Percentiles rank a stretch among this genome's conserved stretches.
These are phyloP conservation scores for Sequoiadendron giganteum DNA, from an alignment of 75 land plant genomes.

Conservation along the genomic window DNA sequence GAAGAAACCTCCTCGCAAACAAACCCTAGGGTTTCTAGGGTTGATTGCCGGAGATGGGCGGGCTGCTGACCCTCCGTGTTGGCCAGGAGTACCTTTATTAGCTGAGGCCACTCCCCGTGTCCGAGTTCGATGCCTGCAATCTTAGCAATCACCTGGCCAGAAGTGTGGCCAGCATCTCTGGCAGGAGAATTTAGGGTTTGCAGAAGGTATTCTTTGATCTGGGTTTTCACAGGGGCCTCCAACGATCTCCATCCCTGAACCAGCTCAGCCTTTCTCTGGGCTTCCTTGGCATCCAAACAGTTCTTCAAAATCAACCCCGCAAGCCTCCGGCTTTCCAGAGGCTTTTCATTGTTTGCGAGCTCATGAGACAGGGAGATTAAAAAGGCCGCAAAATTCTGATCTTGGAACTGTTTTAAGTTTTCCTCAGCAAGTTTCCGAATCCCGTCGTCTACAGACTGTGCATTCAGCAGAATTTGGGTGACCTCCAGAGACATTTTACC, in stretches of 20 bases:
- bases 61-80: conserved; percentile 55
- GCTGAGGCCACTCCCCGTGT: conserved; percentile 75
- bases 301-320: conserved; percentile 85
- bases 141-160: conserved; percentile 67
- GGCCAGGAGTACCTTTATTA: conserved; percentile 44
- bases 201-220: conserved; percentile 57
- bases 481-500: conserved; percentile 47
- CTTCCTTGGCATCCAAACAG: conserved; percentile 85
- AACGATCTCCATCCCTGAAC: conserved; percentile 67
- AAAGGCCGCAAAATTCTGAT: conserved; percentile 73
- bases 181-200: conserved; percentile 62
- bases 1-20: conserved; percentile 89
- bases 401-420: conserved; percentile 77
- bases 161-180: conserved; percentile 47
- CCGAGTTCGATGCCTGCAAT: conserved; percentile 72
- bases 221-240: conserved; percentile 57
- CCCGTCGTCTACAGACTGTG: conserved; percentile 71
- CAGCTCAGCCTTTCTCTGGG: conserved; percentile 66
- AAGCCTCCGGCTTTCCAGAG: conserved; percentile 78
- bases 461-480: conserved; percentile 79
- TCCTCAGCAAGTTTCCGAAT: conserved; percentile 84
- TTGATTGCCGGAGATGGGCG: conserved; percentile 71
- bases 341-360: conserved; percentile 74
- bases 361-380: conserved; percentile 72
- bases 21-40: conserved; percentile 86